Evolutionary conservation across 352 stramenopile genomes (phyloP).

Genomic region (Phytophthora citricola): DNA sequence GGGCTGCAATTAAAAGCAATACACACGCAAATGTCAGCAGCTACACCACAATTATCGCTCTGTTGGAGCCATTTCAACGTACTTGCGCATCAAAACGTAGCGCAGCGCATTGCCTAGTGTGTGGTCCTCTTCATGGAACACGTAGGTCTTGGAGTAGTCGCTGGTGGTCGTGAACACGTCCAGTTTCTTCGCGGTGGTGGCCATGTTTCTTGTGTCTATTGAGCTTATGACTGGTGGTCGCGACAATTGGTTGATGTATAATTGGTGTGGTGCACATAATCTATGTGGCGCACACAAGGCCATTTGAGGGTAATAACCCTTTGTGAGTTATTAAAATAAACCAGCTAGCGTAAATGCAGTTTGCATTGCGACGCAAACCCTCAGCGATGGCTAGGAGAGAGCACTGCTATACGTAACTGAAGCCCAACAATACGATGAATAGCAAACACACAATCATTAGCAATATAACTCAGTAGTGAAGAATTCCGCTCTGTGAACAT

Average conservation of each 20-base stretch:
- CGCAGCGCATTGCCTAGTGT: conserved; percentile 92
- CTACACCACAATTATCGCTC: background rate
- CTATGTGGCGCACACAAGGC: no score
- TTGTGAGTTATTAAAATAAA: no score
- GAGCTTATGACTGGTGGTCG: conserved; percentile 25
- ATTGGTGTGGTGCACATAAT: background rate
- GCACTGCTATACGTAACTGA: no score
- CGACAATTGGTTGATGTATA: background rate
- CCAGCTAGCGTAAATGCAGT: no score
- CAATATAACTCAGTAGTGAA: no score
- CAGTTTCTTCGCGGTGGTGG: conserved; percentile 70
- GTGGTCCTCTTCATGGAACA: conserved; percentile 91
- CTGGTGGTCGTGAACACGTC: conserved; percentile 82
- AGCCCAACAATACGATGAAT: no score
- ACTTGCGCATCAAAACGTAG: conserved; percentile 94
- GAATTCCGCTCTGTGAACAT: no score
- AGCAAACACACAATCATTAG: no score
- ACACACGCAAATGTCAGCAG: background rate
- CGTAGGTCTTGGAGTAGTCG: conserved; percentile 89
- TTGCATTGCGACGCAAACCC: no score
- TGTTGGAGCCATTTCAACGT: conserved; percentile 28
- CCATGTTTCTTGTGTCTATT: conserved; percentile 18
- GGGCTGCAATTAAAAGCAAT: conserved; percentile 54
- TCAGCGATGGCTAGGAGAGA: no score
- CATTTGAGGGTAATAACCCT: no score